Conservation (phyloP, 371 early-diverging fungal species). For the Mortierella sp. region DNA sequence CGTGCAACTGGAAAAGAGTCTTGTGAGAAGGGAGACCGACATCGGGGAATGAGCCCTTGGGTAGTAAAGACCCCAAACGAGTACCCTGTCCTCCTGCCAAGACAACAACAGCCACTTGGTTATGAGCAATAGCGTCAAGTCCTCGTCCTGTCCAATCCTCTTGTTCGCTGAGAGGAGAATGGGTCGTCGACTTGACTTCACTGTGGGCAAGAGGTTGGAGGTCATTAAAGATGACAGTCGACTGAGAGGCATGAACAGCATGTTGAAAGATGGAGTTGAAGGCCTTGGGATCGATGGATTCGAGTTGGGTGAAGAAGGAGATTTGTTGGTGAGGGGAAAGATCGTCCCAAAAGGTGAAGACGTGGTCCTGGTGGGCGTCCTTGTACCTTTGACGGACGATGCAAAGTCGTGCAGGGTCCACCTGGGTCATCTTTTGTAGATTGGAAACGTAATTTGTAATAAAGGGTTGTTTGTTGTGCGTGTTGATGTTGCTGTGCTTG, state of each 20-base stretch:
- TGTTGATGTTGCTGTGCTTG: neutral
- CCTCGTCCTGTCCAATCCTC: constrained; percentile 63
- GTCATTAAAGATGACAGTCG: constrained; percentile 13
- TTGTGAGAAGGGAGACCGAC: constrained; percentile 77
- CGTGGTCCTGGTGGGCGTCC: constrained; percentile 72
- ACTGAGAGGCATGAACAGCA: constrained; percentile 51
- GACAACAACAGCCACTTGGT: constrained; percentile 71
- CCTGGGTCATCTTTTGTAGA: constrained; percentile 10
- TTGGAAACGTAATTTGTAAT: neutral
- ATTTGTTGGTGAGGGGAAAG: constrained; percentile 58
- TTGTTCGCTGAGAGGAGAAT: constrained; percentile 32
- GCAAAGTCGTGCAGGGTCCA: constrained; percentile 14
- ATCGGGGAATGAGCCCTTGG: constrained; percentile 76
- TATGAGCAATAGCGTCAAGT: constrained; percentile 63
- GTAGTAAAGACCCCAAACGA: constrained; percentile 68
- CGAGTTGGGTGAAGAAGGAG: constrained; percentile 60
- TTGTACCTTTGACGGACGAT: constrained; percentile 44
- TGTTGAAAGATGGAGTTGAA: constrained; percentile 66
- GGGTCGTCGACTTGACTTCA: constrained; percentile 59
- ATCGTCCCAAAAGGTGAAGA: constrained; percentile 67
- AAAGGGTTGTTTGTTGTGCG: neutral
- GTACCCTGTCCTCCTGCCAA: constrained; percentile 78
- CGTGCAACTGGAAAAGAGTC: constrained; percentile 84
- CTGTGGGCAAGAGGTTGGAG: constrained; percentile 62
- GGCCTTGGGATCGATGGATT: constrained; percentile 64